These are phyloP conservation scores for Euphrasia arctica DNA, from an alignment of 305 asterid genomes.

Conservation along the genomic window DNA sequence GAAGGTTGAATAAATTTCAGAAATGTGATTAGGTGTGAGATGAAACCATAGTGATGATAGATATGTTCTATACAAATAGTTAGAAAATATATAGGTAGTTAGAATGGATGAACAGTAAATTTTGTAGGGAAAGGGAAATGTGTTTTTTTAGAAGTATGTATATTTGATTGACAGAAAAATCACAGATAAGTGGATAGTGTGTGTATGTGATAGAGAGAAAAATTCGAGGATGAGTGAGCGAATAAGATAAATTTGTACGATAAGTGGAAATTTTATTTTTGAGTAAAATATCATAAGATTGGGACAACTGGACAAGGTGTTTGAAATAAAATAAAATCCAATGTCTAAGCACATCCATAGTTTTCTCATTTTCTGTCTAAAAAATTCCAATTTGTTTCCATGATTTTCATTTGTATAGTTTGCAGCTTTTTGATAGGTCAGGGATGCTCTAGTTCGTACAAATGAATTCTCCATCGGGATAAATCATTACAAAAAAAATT, in stretches of 20 bases:
- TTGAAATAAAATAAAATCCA: no score
- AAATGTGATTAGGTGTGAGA: no score
- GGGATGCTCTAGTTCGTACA: constrained; percentile 56
- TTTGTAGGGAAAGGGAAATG: not conserved
- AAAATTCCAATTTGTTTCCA: not conserved
- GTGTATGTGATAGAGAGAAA: not conserved
- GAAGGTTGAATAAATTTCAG: no score
- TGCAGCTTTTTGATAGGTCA: constrained; percentile 91
- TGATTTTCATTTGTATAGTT: not conserved
- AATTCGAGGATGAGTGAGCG: no score
- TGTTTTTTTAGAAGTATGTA: not conserved
- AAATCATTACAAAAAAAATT: no score
- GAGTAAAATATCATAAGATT: not conserved
- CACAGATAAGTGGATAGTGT: no score
- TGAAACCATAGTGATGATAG: no score
- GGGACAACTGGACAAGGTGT: no score
- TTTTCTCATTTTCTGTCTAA: constrained; percentile 9
- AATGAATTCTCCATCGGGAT: no score
- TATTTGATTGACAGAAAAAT: not conserved
- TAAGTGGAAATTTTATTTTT: not conserved
- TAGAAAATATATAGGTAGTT: not conserved
- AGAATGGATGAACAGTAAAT: not conserved
- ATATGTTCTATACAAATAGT: no score
- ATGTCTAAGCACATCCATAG: not conserved
- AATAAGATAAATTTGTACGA: not conserved